phyloP scores from a whole-genome alignment of 176 grass and related monocot species.

The Stipa capillata region DNA sequence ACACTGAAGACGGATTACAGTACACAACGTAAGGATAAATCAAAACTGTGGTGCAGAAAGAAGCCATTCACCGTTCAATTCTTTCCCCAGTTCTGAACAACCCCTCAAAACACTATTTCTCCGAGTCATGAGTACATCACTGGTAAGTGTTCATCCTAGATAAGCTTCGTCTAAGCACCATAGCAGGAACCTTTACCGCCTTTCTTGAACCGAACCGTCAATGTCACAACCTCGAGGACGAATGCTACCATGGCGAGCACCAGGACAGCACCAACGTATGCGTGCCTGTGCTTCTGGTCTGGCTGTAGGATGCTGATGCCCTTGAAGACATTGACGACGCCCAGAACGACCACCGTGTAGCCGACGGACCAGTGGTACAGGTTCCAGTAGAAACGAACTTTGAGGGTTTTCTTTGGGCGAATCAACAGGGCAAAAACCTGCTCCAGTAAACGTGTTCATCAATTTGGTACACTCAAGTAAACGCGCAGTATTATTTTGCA shows the following conservation, averaged over 20 bases:
- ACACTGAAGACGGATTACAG: background rate
- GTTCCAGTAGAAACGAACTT: constrained; percentile 5
- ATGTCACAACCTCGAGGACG: background rate
- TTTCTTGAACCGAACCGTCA: constrained; percentile 11
- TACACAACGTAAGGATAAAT: background rate
- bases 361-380: constrained; percentile 1
- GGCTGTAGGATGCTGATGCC: background rate
- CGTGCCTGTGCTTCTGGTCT: background rate
- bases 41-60: background rate
- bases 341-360: constrained; percentile 4
- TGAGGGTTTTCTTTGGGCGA: constrained; percentile 4
- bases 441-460: no score
- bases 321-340: background rate
- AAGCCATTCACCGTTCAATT: background rate
- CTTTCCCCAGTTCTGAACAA: background rate
- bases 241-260: background rate
- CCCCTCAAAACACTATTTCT: no score
- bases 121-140: no score
- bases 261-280: background rate
- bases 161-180: background rate
- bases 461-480: background rate
- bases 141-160: background rate
- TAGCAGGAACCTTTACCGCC: background rate
- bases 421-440: constrained; percentile 11
- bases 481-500: background rate